Base-by-base conservation (phyloP, 495 filamentous ascomycete species). In the Astrocystis sublimbata region DNA sequence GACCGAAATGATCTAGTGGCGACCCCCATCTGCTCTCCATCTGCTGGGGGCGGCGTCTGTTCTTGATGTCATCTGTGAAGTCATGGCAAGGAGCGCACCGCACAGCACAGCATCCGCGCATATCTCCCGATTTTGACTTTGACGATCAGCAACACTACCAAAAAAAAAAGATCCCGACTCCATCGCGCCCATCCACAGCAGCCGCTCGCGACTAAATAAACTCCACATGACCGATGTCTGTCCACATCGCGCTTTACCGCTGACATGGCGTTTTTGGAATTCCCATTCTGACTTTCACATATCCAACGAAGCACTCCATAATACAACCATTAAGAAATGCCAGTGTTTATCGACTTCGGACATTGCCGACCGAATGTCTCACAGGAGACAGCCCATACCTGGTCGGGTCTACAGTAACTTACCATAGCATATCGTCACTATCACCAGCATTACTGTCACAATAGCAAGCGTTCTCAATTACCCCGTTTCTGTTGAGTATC, bases 41-140 rank as follows among this genome's bases (percentile, higher is more conserved):
- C n/a, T n/a, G n/a, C n/a, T n/a, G n/a, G n/a, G n/a, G n/a, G n/a
- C n/a, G n/a, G n/a, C n/a, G n/a, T n/a, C n/a, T 26, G 24, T n/a
- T 13, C 13, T 45, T 57, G 54, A 57, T 57, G 54, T 57, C 54
- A 57, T 57, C 40, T 45, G 17, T 45, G 24, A 45, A 42, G 54
- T 35, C 40, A 35, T 45, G 1, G 15, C 21, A 26, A 9, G 15
- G 36, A 56, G 23, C 9, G 23, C 15, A 15, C 43, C n/a, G n/a
- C n/a, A n/a, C n/a, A n/a, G n/a, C n/a, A n/a, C n/a, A n/a, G n/a
- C n/a, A n/a, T n/a, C n/a, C n/a, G n/a, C n/a, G n/a, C n/a, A 24
- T 26, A 15, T 6, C 45, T 28, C 28, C 24, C n/a, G 47, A 19
- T 9, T 28, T 24, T 36, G 33, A n/a, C n/a, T 49, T 49, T 49